Evolutionary conservation across 1,139 yeast species (phyloP).

Genomic region (Yamadazyma dushanensis): DNA sequence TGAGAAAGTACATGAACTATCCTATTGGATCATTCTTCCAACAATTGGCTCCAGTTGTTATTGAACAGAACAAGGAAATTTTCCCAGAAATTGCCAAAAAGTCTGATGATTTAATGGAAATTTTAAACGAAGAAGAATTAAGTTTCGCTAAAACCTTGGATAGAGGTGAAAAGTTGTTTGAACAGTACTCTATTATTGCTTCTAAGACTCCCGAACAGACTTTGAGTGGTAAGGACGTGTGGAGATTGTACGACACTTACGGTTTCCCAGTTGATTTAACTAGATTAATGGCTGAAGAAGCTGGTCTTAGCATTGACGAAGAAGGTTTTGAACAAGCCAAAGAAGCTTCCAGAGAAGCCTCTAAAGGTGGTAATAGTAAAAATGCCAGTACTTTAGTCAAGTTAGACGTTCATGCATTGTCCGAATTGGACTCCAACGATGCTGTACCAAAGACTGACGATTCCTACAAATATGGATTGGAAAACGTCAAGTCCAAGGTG

Average conservation of each 20-base stretch:
- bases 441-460: slow-evolving; percentile 84
- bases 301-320: slow-evolving; percentile 90
- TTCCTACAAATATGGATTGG: slow-evolving; percentile 66
- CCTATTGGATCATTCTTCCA: slow-evolving; percentile 95
- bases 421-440: slow-evolving; percentile 56
- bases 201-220: slow-evolving; percentile 72
- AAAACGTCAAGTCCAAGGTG: slow-evolving; percentile 60
- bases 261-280: slow-evolving; percentile 99
- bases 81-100: slow-evolving; percentile 88
- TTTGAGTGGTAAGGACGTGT: slow-evolving; percentile 89
- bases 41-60: slow-evolving; percentile 87
- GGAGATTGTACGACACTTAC: slow-evolving; percentile 98
- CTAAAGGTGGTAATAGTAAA: slow-evolving; percentile 78
- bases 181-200: slow-evolving; percentile 86
- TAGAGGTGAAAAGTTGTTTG: slow-evolving; percentile 96
- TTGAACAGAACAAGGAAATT: slow-evolving; percentile 80
- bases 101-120: slow-evolving; percentile 78
- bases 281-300: slow-evolving; percentile 97
- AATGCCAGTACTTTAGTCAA: slow-evolving; percentile 63
- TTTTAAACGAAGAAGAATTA: slow-evolving; percentile 91
- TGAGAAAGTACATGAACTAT: slow-evolving; percentile 91
- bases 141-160: slow-evolving; percentile 94
- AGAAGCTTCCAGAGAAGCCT: slow-evolving; percentile 87
- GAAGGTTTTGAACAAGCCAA: slow-evolving; percentile 88
- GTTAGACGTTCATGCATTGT: slow-evolving; percentile 87